Conservation (phyloP, 768 basidiomycete genomes). For the Suillus ampliporus region DNA sequence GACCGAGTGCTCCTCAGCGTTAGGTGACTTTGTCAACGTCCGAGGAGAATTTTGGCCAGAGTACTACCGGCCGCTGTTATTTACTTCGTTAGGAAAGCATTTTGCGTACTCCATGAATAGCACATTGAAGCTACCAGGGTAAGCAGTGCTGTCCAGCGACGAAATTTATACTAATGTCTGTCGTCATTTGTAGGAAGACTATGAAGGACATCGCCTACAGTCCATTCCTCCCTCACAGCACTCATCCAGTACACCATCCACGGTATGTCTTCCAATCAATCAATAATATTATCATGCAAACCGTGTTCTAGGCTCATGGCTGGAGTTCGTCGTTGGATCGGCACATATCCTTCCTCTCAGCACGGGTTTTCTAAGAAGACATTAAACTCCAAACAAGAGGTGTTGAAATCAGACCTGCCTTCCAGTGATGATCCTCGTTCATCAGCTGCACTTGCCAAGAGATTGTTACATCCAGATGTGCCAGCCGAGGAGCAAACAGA, state of each 20-base stretch:
- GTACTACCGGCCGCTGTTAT: conserved; percentile 85
- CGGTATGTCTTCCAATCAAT: conserved; percentile 38
- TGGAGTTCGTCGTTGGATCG: conserved; percentile 81
- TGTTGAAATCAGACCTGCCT: conserved; percentile 30
- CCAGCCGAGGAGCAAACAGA: conserved; percentile 68
- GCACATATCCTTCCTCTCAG: conserved; percentile 52
- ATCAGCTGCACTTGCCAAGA: conserved; percentile 62
- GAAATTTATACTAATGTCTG: background rate
- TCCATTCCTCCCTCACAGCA: conserved; percentile 73
- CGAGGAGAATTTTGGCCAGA: conserved; percentile 85
- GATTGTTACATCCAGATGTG: conserved; percentile 66
- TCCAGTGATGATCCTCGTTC: conserved; percentile 43
- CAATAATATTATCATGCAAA: conserved; percentile 14
- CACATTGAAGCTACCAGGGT: conserved; percentile 84
- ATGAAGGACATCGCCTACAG: conserved; percentile 70
- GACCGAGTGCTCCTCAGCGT: conserved; percentile 64
- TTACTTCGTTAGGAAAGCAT: conserved; percentile 86
- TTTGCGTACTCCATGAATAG: conserved; percentile 95
- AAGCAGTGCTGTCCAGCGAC: conserved; percentile 25
- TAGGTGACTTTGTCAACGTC: conserved; percentile 62
- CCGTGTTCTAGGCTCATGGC: conserved; percentile 63
- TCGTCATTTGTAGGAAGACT: conserved; percentile 58
- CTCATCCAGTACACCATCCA: conserved; percentile 40
- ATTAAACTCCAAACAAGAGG: conserved; percentile 29
- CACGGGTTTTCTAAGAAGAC: conserved; percentile 47